Evolutionary conservation across 345 rosid genomes (phyloP), one percentile per base, ranked within the genome.

Genomic region (Anastatica hierochuntica): DNA sequence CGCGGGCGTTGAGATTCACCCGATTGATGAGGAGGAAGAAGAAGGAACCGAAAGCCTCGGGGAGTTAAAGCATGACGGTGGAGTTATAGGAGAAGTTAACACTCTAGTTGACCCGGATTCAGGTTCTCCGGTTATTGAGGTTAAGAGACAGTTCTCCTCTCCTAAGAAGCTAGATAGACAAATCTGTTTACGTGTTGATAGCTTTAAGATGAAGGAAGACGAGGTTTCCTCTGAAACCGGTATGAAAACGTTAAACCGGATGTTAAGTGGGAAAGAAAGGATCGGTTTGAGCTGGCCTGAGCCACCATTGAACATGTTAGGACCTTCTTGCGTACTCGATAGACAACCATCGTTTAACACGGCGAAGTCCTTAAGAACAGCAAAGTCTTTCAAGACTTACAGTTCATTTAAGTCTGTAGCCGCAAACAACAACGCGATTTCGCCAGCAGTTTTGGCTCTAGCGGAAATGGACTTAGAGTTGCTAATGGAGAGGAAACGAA

Each of bases 271-370:
- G 46, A 62, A 82, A 63, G 92, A 87, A 60, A 69, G 79, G 70
- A 72, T 83, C 46, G 85, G 95, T 45, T 74, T 90, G 54, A 80
- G 77, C 70, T 90, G 98, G 96, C 98, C 96, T 8, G 98, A 86
- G 68, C 83, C 84, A 12, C 96, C 78, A 5, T 64, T 90, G 40
- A 69, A 84, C 71, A 68, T 84, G 66, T 48, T 84, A 30, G 67
- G 92, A 55, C 66, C 61, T 0, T 72, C 76, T 49, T 76, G 64
- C 14, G 74, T 76, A 63, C 74, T 90, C 26, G 84, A 76, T 45
- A 76, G 84, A 62, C 71, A 83, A 48, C 71, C 62, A 34, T 81
- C 98, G 24, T 71, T 83, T 10, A 82, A 78, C 71, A 61, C 88
- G 12, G 36, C 34, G 21, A 79, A 61, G 67, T 77, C 98, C 14